These are phyloP conservation scores for Hymenoscyphus occultus DNA, from an alignment of 2,329 filamentous ascomycete species.

Conservation along the genomic window DNA sequence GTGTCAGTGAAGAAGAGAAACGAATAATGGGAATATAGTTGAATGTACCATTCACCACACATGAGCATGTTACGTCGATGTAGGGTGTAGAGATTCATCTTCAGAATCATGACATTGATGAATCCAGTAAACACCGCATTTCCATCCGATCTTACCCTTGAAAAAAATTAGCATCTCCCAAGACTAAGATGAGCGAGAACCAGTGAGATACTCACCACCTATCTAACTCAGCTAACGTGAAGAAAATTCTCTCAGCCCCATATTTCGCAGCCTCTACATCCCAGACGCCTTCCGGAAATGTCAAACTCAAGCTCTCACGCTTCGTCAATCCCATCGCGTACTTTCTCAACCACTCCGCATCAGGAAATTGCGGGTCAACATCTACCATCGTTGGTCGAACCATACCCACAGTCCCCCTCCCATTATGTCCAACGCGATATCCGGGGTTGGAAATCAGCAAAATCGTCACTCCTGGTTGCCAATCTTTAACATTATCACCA, in stretches of 20 bases:
- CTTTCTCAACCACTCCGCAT: conserved; percentile 51
- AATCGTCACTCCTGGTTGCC: conserved; percentile 48
- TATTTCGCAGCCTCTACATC: conserved; percentile 38
- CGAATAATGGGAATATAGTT: not conserved
- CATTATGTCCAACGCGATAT: conserved; percentile 22
- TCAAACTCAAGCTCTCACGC: conserved; percentile 49
- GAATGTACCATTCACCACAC: conserved; percentile 42
- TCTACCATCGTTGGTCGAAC: conserved; percentile 50
- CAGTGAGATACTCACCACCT: conserved; percentile 33
- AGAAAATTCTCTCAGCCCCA: conserved; percentile 38
- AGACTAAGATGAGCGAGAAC: not conserved
- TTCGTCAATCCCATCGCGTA: conserved; percentile 47
- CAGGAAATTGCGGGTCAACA: conserved; percentile 51
- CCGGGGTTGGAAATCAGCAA: conserved; percentile 45
- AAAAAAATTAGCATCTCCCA: not conserved
- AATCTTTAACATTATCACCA: conserved; percentile 43
- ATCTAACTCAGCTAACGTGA: conserved; percentile 44
- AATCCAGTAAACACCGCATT: conserved; percentile 41
- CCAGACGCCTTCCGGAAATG: conserved; percentile 45
- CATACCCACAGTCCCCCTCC: conserved; percentile 35
- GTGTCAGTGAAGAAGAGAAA: conserved; percentile 5
- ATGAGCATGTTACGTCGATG: conserved; percentile 38
- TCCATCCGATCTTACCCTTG: conserved; percentile 37
- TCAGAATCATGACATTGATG: conserved; percentile 32
- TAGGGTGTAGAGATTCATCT: conserved; percentile 30